phyloP scores from a whole-genome alignment of 2,329 filamentous ascomycete species.

The Scortechinia acanthostroma region DNA sequence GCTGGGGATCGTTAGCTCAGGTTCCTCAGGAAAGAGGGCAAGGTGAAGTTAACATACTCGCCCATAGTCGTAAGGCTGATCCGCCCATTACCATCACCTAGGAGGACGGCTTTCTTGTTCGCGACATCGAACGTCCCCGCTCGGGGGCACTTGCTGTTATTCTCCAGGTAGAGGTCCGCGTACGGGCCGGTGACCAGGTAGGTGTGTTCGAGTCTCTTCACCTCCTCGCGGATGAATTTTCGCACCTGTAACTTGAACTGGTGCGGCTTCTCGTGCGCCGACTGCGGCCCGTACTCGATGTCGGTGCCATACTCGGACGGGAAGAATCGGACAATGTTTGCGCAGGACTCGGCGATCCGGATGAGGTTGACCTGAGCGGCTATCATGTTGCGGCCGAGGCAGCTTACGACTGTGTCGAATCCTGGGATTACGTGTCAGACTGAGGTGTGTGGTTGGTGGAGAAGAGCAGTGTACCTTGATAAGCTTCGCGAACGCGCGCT shows the following conservation, averaged over 20 bases:
- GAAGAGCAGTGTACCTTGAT: slow-evolving; percentile 29
- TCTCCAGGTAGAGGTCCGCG: slow-evolving; percentile 50
- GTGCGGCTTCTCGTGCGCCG: slow-evolving; percentile 56
- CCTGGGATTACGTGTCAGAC: slow-evolving; percentile 16
- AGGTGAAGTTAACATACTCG: slow-evolving; percentile 52
- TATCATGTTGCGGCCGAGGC: slow-evolving; percentile 57
- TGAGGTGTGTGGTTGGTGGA: slow-evolving; percentile 4
- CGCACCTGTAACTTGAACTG: slow-evolving; percentile 66
- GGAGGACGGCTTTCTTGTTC: slow-evolving; percentile 46
- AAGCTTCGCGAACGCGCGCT: slow-evolving; percentile 45
- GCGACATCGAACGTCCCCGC: slow-evolving; percentile 52
- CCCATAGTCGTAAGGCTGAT: slow-evolving; percentile 66
- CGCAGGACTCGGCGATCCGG: slow-evolving; percentile 42
- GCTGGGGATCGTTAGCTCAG: no score
- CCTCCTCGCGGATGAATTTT: slow-evolving; percentile 43
- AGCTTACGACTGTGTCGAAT: slow-evolving; percentile 60
- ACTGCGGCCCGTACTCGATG: slow-evolving; percentile 50
- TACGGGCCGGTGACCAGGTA: slow-evolving; percentile 68
- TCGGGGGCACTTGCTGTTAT: no score
- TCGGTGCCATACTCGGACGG: slow-evolving; percentile 65
- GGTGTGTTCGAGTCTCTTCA: slow-evolving; percentile 48
- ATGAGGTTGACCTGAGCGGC: slow-evolving; percentile 55
- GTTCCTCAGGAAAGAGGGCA: neutral
- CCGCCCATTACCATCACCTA: slow-evolving; percentile 52
- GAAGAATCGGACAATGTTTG: slow-evolving; percentile 53